Conservation (phyloP, 73 alveolate species). For the Paramecium tetraurelia region DNA sequence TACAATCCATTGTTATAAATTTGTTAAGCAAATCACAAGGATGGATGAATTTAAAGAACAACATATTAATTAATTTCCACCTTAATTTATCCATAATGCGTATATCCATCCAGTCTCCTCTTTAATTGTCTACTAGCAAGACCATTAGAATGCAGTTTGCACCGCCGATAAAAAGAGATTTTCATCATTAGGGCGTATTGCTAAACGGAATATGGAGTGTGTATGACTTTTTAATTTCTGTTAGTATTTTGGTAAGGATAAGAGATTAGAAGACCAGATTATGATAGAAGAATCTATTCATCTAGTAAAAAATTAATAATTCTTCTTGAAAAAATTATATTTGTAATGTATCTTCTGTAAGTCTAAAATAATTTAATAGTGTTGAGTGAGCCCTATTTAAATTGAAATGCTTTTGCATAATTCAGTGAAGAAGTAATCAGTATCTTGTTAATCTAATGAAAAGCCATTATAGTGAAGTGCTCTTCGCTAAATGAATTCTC, state of each 20-base stretch:
- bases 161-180: not conserved
- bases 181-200: not conserved
- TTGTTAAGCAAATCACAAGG: no score
- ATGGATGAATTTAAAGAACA: no score
- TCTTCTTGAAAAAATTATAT: no score
- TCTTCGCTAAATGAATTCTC: no score
- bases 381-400: not conserved
- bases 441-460: not conserved
- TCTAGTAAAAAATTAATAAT: no score
- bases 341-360: not conserved
- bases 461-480: not conserved
- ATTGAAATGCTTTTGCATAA: not conserved
- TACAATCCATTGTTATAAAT: no score
- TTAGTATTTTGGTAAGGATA: not conserved
- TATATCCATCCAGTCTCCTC: not conserved
- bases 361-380: not conserved
- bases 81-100: not conserved
- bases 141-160: not conserved
- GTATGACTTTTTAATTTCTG: not conserved
- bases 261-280: not conserved
- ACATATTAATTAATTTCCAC: not conserved
- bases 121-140: not conserved
- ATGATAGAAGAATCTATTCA: not conserved
- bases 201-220: not conserved
- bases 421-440: not conserved